Evolutionary conservation across 2,329 filamentous ascomycete species (phyloP).

Genomic region (Beauveria asiatica): DNA sequence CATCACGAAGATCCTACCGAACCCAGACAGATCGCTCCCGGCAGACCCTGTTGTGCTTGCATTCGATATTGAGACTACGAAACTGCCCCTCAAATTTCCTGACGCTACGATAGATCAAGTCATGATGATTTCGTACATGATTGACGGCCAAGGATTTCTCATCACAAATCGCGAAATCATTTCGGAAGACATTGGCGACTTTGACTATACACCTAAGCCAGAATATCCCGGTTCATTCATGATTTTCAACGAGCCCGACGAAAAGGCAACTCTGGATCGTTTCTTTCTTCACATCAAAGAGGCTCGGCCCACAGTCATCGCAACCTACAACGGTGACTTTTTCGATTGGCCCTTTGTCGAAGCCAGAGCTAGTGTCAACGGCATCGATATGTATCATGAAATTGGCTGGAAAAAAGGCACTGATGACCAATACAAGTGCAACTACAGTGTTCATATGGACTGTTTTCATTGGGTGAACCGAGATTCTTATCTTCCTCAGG

Average conservation of each 20-base stretch:
- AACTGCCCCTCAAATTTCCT: conserved; percentile 91
- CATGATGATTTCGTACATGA: conserved; percentile 99
- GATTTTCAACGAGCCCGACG: conserved; percentile 96
- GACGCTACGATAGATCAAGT: conserved; percentile 91
- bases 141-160: conserved; percentile 93
- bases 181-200: conserved; percentile 93
- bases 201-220: conserved; percentile 95
- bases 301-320: conserved; percentile 88
- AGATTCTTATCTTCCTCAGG: conserved; percentile 95
- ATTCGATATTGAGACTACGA: conserved; percentile 98
- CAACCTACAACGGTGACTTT: conserved; percentile 99
- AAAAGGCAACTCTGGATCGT: conserved; percentile 76
- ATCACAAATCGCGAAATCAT: conserved; percentile 98
- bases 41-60: conserved; percentile 97
- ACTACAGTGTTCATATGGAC: conserved; percentile 97
- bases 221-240: conserved; percentile 94
- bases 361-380: conserved; percentile 81
- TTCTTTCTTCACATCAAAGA: conserved; percentile 97
- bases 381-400: conserved; percentile 98
- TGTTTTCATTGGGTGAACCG: conserved; percentile 98
- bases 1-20: conserved; percentile 68
- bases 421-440: conserved; percentile 93
- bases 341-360: conserved; percentile 99
- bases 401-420: conserved; percentile 93
- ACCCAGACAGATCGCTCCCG: conserved; percentile 80